Percentiles rank a stretch among this genome's conserved stretches.
Evolutionary conservation across 1,139 yeast genomes (phyloP).

Genomic region (Taphrina sp.): DNA sequence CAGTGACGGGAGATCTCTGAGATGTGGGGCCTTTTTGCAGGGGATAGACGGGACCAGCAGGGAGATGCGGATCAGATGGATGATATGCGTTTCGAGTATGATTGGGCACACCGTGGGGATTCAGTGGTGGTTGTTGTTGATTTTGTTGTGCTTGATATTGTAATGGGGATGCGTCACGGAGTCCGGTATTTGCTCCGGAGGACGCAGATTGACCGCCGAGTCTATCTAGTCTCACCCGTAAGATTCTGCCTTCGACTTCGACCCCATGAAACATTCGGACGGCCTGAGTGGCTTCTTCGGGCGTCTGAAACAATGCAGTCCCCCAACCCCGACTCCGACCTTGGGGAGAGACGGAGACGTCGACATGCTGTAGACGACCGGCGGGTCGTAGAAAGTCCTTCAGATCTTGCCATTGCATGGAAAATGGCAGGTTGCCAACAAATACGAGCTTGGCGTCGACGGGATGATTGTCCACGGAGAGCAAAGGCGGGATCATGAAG

Average conservation of each 20-base stretch:
- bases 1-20: too few relatives aligned
- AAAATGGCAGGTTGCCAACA: conserved; percentile 45
- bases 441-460: conserved; percentile 19
- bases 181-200: too few relatives aligned
- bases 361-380: conserved; percentile 53
- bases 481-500: conserved; percentile 2
- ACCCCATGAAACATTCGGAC: conserved; percentile 54
- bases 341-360: conserved; percentile 50
- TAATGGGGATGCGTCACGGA: too few relatives aligned
- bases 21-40: too few relatives aligned
- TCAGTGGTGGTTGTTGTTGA: too few relatives aligned
- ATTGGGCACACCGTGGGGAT: too few relatives aligned
- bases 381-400: conserved; percentile 49
- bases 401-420: conserved; percentile 57
- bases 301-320: conserved; percentile 56
- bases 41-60: too few relatives aligned
- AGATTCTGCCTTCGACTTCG: conserved; percentile 57
- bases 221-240: conserved; percentile 60
- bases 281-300: conserved; percentile 53
- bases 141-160: too few relatives aligned
- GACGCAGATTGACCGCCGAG: too few relatives aligned
- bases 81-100: too few relatives aligned
- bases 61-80: too few relatives aligned
- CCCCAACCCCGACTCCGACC: conserved; percentile 63
- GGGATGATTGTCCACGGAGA: too few relatives aligned